A percentile compares a stretch with the other conserved stretches of the same genome.
phyloP scores from a whole-genome alignment of 208 protist genomes.

The Trypanosoma cruzi region DNA sequence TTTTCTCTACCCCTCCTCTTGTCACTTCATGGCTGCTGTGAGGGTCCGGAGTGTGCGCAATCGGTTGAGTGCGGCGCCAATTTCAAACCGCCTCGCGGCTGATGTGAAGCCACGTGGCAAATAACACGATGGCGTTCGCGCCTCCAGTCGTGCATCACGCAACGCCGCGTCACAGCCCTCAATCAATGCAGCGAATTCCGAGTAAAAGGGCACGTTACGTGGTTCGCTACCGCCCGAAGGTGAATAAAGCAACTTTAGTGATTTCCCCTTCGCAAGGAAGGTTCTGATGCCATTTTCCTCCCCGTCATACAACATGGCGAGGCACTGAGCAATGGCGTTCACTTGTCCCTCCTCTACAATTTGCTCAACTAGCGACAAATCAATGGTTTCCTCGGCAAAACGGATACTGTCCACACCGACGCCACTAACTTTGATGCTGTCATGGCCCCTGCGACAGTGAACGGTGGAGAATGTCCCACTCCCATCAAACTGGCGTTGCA shows the following conservation, averaged over 20 bases:
- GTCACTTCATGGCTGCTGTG: constrained; percentile 1
- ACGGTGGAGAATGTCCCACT: constrained; percentile 28
- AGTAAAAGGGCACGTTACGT: constrained; percentile 17
- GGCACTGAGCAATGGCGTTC: constrained; percentile 81
- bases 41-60: constrained; percentile 63
- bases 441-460: constrained; percentile 14
- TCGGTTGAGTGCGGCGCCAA: constrained; percentile 90
- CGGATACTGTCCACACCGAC: constrained; percentile 38
- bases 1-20: background rate
- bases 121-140: constrained; percentile 62
- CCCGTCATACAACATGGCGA: constrained; percentile 72
- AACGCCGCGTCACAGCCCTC: constrained; percentile 43
- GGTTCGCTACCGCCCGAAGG: background rate
- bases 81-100: constrained; percentile 77
- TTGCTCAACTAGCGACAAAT: constrained; percentile 87
- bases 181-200: constrained; percentile 35
- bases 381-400: constrained; percentile 67
- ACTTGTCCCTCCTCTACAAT: constrained; percentile 92
- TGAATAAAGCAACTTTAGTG: constrained; percentile 16
- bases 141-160: constrained; percentile 53
- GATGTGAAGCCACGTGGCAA: constrained; percentile 72
- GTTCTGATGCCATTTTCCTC: constrained; percentile 16
- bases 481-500: constrained; percentile 22
- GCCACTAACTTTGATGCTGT: constrained; percentile 61
- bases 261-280: constrained; percentile 17